Conservation (phyloP, 139 green algal species). For the Chlorokybus atmophyticus region DNA sequence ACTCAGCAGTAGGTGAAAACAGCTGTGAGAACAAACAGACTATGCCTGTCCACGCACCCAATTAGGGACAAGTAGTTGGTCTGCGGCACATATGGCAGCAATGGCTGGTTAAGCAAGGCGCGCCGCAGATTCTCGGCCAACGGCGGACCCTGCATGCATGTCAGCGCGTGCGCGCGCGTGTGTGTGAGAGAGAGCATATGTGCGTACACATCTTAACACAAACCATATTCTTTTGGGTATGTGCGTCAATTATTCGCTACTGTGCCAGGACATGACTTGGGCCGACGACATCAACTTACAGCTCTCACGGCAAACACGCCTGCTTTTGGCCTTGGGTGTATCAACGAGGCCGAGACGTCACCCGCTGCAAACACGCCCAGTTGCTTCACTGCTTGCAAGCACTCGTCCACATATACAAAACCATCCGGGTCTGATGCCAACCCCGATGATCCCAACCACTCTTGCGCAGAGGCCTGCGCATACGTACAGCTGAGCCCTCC, state of each 20-base stretch:
- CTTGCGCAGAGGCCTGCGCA: constrained; percentile 14
- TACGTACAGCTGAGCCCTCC: neutral
- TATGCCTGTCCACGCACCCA: no score
- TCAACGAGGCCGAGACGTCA: constrained; percentile 48
- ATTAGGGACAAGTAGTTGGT: constrained; percentile 66
- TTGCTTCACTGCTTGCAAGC: constrained; percentile 21
- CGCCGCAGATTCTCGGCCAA: constrained; percentile 71
- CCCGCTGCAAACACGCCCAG: constrained; percentile 79
- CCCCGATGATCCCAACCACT: constrained; percentile 53
- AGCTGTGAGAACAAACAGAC: no score
- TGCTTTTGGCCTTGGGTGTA: constrained; percentile 80
- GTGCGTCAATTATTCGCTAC: neutral
- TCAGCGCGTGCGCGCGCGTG: no score
- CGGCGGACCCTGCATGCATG: constrained; percentile 22
- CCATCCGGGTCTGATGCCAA: constrained; percentile 46
- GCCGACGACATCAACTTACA: constrained; percentile 7
- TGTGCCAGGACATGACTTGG: neutral
- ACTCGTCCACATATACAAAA: constrained; percentile 69
- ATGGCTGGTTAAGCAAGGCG: constrained; percentile 38
- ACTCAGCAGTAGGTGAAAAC: no score
- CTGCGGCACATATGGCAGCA: constrained; percentile 70
- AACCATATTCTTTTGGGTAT: neutral
- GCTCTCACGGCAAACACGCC: constrained; percentile 91
- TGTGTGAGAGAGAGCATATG: no score
- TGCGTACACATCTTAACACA: no score